phyloP scores from a whole-genome alignment of 2,329 filamentous ascomycete genomes.

The Xylaria sp. region DNA sequence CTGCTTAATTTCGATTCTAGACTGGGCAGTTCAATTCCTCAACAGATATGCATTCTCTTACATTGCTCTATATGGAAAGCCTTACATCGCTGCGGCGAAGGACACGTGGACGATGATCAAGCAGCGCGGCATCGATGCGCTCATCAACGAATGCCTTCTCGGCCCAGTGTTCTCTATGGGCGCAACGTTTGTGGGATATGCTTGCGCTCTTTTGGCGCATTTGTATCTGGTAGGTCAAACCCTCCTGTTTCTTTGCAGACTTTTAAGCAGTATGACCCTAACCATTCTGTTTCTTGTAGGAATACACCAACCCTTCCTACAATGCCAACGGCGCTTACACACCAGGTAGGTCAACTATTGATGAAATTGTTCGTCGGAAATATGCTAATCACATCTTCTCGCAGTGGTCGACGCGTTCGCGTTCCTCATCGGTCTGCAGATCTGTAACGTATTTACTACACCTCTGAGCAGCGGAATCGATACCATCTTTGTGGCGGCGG shows the following conservation, averaged over 20 bases:
- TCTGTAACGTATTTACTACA: constrained; percentile 87
- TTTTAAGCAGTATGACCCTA: not conserved
- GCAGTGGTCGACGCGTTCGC: constrained; percentile 49
- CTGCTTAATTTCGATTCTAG: constrained; percentile 76
- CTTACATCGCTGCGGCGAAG: constrained; percentile 85
- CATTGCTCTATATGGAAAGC: constrained; percentile 89
- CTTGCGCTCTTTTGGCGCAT: constrained; percentile 81
- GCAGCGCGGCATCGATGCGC: constrained; percentile 85
- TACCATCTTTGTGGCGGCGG: constrained; percentile 84
- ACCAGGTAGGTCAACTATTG: constrained; percentile 33
- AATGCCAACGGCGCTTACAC: constrained; percentile 37
- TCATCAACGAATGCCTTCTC: constrained; percentile 87
- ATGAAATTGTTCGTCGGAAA: not conserved
- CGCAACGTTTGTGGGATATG: constrained; percentile 81
- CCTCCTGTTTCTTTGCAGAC: constrained; percentile 52
- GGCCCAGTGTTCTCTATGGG: constrained; percentile 62
- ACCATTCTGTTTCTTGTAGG: constrained; percentile 21
- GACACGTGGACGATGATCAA: constrained; percentile 90
- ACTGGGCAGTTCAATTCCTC: constrained; percentile 87
- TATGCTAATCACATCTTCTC: not conserved
- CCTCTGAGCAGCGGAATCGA: constrained; percentile 88
- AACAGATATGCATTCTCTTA: constrained; percentile 94
- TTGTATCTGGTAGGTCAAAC: constrained; percentile 79
- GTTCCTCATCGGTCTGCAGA: constrained; percentile 88
- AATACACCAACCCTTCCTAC: constrained; percentile 37